phyloP scores from a whole-genome alignment of 768 basidiomycete genomes.

The Pulveroboletus ravenelii region DNA sequence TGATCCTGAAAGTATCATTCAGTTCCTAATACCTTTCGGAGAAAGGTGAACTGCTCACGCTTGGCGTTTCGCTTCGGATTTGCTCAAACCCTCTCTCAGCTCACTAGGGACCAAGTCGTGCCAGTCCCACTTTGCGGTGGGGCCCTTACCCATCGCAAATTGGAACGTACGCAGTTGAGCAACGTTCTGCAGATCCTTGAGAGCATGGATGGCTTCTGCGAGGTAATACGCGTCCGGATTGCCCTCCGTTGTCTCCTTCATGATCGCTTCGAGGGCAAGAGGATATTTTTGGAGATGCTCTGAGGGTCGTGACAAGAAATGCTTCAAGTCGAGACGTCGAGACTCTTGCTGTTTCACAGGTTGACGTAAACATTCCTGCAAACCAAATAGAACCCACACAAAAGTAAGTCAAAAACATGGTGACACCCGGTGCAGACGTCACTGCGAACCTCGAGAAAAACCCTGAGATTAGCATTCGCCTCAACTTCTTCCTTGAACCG shows the following conservation, averaged over 20 bases:
- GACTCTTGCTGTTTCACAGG: constrained; percentile 50
- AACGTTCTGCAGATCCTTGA: constrained; percentile 75
- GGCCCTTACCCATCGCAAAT: constrained; percentile 78
- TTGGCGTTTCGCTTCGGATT: constrained; percentile 79
- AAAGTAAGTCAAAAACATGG: neutral
- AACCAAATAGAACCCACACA: neutral
- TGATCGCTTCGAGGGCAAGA: constrained; percentile 78
- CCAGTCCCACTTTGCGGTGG: constrained; percentile 84
- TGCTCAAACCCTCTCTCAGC: constrained; percentile 52
- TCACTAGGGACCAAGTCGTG: constrained; percentile 78
- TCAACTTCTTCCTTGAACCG: constrained; percentile 84
- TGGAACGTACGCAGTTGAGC: constrained; percentile 89
- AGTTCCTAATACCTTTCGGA: neutral
- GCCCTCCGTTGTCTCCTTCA: constrained; percentile 72
- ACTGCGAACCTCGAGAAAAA: constrained; percentile 74
- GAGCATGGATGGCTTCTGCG: constrained; percentile 76
- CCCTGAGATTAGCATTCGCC: constrained; percentile 70
- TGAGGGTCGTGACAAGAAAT: constrained; percentile 56
- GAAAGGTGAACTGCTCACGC: constrained; percentile 48
- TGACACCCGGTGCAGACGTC: neutral
- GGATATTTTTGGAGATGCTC: constrained; percentile 70
- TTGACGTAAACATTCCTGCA: constrained; percentile 35
- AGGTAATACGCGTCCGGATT: constrained; percentile 84
- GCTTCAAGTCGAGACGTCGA: constrained; percentile 57
- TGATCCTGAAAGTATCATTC: constrained; percentile 50